These are phyloP conservation scores for Peziza echinospora DNA, from an alignment of 495 filamentous ascomycete species.

Conservation along the genomic window DNA sequence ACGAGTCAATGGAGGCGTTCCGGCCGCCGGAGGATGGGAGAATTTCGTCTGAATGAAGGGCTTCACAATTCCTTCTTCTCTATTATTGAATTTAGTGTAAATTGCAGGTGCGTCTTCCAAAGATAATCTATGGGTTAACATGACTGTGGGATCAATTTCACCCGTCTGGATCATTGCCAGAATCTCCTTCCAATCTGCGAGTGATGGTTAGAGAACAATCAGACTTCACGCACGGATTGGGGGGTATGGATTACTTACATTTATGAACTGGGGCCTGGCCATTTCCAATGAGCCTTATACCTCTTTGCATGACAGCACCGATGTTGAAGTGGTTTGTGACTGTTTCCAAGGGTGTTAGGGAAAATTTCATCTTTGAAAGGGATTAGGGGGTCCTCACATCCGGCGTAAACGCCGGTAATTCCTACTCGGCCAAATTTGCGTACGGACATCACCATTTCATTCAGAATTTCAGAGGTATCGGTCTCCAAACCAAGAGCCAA, in stretches of 20 bases:
- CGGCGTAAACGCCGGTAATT: slow-evolving; percentile 64
- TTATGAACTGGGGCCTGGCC: slow-evolving; percentile 63
- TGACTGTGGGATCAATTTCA: slow-evolving; percentile 56
- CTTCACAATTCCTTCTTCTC: slow-evolving; percentile 49
- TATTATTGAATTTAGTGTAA: slow-evolving; percentile 48
- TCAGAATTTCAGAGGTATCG: slow-evolving; percentile 67
- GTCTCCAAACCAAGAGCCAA: slow-evolving; percentile 54
- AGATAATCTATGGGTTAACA: slow-evolving; percentile 56
- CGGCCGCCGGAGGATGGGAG: slow-evolving; percentile 32
- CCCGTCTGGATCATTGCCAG: slow-evolving; percentile 43
- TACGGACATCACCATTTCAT: slow-evolving; percentile 67
- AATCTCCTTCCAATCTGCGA: slow-evolving; percentile 45
- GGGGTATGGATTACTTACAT: slow-evolving; percentile 3
- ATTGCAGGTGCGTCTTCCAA: slow-evolving; percentile 53
- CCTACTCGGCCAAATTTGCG: slow-evolving; percentile 54
- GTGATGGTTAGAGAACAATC: background rate
- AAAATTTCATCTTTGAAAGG: background rate
- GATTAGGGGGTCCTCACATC: slow-evolving; percentile 34
- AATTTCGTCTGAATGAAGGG: slow-evolving; percentile 47
- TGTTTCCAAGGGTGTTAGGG: background rate
- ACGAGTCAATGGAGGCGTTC: slow-evolving; percentile 33
- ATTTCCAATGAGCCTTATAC: slow-evolving; percentile 60
- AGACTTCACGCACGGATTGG: background rate
- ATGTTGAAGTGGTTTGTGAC: slow-evolving; percentile 50
- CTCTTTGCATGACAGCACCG: slow-evolving; percentile 69